Evolutionary conservation across 176 grass and related monocot genomes (phyloP).

Genomic region (Hsuehochloa calcarea): DNA sequence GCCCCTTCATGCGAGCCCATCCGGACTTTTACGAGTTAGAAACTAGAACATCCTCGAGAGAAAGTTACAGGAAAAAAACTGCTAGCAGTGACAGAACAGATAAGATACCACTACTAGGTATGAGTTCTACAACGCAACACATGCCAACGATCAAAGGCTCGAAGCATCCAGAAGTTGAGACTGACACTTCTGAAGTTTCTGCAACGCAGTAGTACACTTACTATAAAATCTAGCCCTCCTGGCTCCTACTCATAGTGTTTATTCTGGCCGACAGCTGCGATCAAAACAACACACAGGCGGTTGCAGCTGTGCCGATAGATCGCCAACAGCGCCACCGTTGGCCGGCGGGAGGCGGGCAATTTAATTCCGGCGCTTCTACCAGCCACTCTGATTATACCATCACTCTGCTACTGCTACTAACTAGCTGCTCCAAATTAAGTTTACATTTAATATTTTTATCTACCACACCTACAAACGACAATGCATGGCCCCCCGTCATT

Average conservation of each 20-base stretch:
- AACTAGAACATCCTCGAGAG: background rate
- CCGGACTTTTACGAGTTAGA: background rate
- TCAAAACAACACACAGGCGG: background rate
- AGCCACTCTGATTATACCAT: background rate
- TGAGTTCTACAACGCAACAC: background rate
- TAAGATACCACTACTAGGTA: background rate
- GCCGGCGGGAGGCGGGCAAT: slow-evolving; percentile 38
- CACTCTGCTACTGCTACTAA: background rate
- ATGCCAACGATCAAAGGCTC: background rate
- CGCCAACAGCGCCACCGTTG: slow-evolving; percentile 25
- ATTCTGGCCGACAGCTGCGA: background rate
- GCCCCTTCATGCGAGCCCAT: too few relatives aligned
- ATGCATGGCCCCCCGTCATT: slow-evolving; percentile 12
- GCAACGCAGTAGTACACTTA: too few relatives aligned
- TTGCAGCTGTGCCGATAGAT: background rate
- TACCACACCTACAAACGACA: slow-evolving; percentile 31
- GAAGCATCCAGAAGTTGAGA: background rate
- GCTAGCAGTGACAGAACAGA: background rate
- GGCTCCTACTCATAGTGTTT: background rate
- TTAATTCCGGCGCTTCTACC: slow-evolving; percentile 44
- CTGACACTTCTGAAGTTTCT: background rate
- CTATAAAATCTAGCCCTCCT: background rate
- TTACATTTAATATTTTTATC: slow-evolving; percentile 40
- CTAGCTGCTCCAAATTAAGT: slow-evolving; percentile 33
- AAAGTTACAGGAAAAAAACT: background rate